Base-by-base conservation (phyloP, 176 grass and related monocot species). In the Melocanna baccifera region DNA sequence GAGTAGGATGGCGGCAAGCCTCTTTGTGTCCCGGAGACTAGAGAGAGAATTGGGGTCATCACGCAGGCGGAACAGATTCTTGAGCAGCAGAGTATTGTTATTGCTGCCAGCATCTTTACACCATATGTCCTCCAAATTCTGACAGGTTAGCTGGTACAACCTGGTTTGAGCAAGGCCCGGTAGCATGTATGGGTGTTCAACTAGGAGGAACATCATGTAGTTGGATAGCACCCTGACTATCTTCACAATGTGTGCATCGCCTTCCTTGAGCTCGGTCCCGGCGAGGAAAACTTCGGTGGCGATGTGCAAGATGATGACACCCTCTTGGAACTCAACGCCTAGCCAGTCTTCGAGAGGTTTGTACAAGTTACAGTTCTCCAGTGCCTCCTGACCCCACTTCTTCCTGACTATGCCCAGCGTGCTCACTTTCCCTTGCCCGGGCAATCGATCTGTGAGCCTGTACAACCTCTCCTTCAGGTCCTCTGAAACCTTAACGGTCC, bases 121-220 rank as follows among this genome's bases (percentile, higher is more conserved):
- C 29, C 30, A 76, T 55, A 57, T 22, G 1, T 23, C 18, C 0
- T 0, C 55, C 16, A 74, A 45, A 63, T 65, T 65, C 1, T 4
- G 1, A 13, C 80, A 59, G 14, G 67, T 72, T 32, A 0, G 15
- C 10, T 22, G 15, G 39, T 82, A 71, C 40, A 84, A 16, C 28
- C 67, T 48, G 16, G 26, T 67, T 28, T 80, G 77, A 14, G 80
- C 28, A 71, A 79, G 83, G 23, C 80, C 67, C 15, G 80, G 80
- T 32, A 71, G 66, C 65, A 82, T 82, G 66, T 71, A 11, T 8
- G 51, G 22, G 52, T 10, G 36, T 0, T 57, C 3, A n/a, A 82
- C 79, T 0, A 70, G 79, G 79, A 82, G 79, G 9, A 82, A 82
- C 66, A 82, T 71, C 79, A 82, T 57, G 50, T 82, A 82, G 22